phyloP scores from a whole-genome alignment of 768 basidiomycete genomes.

The Podaxis sp. region DNA sequence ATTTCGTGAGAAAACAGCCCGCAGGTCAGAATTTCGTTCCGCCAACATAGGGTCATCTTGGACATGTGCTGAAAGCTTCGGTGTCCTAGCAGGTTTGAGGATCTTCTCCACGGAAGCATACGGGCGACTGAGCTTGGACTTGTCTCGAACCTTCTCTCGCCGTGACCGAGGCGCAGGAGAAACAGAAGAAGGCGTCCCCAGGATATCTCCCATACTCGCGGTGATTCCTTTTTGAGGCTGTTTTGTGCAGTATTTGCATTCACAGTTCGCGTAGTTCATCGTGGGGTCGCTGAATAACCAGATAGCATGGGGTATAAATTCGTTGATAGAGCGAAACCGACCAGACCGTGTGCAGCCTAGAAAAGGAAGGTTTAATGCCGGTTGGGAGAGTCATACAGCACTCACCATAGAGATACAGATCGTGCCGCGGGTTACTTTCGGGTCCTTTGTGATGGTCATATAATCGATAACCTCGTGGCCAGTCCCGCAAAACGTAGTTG shows the following conservation, averaged over 20 bases:
- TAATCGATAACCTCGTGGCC: slow-evolving; percentile 68
- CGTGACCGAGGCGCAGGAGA: neutral
- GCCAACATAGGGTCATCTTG: slow-evolving; percentile 48
- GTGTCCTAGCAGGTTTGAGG: slow-evolving; percentile 24
- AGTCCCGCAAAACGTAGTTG: slow-evolving; percentile 58
- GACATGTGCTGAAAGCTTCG: slow-evolving; percentile 31
- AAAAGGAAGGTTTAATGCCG: slow-evolving; percentile 17
- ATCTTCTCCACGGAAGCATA: slow-evolving; percentile 43
- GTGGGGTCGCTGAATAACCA: slow-evolving; percentile 67
- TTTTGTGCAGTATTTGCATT: slow-evolving; percentile 77
- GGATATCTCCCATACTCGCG: slow-evolving; percentile 44
- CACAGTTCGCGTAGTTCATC: slow-evolving; percentile 49
- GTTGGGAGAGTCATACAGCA: neutral
- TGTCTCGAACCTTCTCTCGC: slow-evolving; percentile 16
- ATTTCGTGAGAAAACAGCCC: slow-evolving; percentile 49
- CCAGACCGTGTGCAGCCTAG: slow-evolving; percentile 42
- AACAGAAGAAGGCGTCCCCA: slow-evolving; percentile 10
- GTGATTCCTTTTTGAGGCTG: slow-evolving; percentile 70
- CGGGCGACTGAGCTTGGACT: slow-evolving; percentile 26
- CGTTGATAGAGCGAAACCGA: slow-evolving; percentile 77
- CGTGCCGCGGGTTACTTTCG: slow-evolving; percentile 53
- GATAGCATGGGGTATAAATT: slow-evolving; percentile 81
- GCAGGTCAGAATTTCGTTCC: slow-evolving; percentile 64
- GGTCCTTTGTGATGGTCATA: slow-evolving; percentile 76
- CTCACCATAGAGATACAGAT: slow-evolving; percentile 76